Conservation (phyloP, 1,284 basidiomycete genomes). For the Puccinia triticina region DNA sequence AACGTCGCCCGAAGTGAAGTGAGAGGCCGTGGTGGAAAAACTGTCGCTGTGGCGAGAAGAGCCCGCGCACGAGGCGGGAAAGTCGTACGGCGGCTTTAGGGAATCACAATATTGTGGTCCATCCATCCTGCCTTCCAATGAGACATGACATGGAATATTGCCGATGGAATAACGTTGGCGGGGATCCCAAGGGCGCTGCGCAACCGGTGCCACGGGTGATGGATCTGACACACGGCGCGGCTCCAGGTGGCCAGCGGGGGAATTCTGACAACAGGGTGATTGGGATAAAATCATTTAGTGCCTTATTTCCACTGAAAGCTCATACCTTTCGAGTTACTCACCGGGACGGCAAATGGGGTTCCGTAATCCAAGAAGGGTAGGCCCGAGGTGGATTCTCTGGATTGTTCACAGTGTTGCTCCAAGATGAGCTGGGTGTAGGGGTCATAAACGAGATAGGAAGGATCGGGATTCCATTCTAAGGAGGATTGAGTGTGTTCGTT, state of each 20-base stretch:
- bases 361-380: not conserved
- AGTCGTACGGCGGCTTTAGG: not conserved
- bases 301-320: not conserved
- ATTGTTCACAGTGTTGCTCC: not conserved
- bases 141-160: not conserved
- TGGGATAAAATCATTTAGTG: not conserved
- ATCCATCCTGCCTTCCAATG: not conserved
- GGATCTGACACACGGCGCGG: constrained; percentile 43
- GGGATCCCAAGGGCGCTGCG: constrained; percentile 44
- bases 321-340: not conserved
- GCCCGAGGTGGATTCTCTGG: not conserved
- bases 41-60: constrained; percentile 20
- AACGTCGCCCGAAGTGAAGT: constrained; percentile 27
- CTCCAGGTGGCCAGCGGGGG: not conserved
- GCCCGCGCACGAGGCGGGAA: not conserved
- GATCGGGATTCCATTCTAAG: not conserved
- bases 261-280: not conserved
- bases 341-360: not conserved
- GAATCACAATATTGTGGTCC: not conserved
- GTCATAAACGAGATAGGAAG: not conserved
- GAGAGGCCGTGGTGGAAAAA: constrained; percentile 34
- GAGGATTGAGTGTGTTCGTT: not conserved
- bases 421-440: not conserved
- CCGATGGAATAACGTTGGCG: constrained; percentile 38
- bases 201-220: constrained; percentile 39